These are phyloP conservation scores for Capsicum chinense DNA, from an alignment of 257 asterid species.

Conservation along the genomic window DNA sequence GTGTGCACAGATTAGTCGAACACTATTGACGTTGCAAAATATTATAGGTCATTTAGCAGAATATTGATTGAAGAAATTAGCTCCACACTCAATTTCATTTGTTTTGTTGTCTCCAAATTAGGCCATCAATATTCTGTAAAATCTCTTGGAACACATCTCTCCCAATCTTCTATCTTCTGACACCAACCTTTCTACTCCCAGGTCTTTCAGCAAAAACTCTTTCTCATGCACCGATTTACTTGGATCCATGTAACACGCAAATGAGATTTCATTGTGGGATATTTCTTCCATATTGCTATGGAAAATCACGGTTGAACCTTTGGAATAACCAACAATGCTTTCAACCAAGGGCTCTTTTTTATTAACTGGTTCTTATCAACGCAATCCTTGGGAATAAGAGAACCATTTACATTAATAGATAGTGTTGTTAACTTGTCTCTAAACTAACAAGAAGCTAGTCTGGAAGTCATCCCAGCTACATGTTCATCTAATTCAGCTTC, in stretches of 20 bases:
- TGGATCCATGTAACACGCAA: slow-evolving; percentile 87
- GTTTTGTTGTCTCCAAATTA: slow-evolving; percentile 72
- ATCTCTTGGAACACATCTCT: slow-evolving; percentile 90
- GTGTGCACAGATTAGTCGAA: not conserved
- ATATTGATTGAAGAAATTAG: slow-evolving; percentile 64
- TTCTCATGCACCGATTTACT: slow-evolving; percentile 90
- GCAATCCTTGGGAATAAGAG: slow-evolving; percentile 69
- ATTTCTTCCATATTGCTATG: slow-evolving; percentile 86
- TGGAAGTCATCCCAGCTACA: slow-evolving; percentile 82
- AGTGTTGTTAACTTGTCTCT: slow-evolving; percentile 78
- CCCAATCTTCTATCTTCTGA: slow-evolving; percentile 85
- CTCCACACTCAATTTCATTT: slow-evolving; percentile 91
- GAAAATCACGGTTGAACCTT: slow-evolving; percentile 96
- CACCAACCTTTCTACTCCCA: slow-evolving; percentile 67
- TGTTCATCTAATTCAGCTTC: slow-evolving; percentile 98
- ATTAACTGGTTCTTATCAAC: slow-evolving; percentile 65
- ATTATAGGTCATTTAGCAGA: slow-evolving; percentile 32
- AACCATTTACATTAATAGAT: slow-evolving; percentile 91
- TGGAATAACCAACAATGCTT: slow-evolving; percentile 84
- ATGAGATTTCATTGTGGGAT: slow-evolving; percentile 96
- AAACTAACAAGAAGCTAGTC: slow-evolving; percentile 89
- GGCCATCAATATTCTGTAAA: slow-evolving; percentile 90
- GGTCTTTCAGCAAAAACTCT: slow-evolving; percentile 79
- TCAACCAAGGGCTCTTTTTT: slow-evolving; percentile 81
- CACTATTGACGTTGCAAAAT: not conserved